Conservation (phyloP, 2,329 filamentous ascomycete genomes). For the Chrysosporium queenslandicum region DNA sequence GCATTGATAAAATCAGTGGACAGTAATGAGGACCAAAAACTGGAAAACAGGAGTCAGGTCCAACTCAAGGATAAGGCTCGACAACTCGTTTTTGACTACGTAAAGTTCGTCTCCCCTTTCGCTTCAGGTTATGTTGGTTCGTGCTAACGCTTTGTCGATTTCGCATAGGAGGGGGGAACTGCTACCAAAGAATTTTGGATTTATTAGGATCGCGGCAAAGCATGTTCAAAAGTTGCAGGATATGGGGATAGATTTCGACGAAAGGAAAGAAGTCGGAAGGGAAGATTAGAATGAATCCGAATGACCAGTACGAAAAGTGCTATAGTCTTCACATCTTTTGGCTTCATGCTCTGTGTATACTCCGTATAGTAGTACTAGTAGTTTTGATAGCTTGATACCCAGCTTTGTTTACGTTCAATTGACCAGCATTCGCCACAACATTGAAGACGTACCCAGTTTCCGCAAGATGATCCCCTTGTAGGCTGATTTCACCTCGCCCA, state of each 20-base stretch:
- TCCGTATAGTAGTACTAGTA: too few species aligned
- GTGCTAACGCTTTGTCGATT: neutral
- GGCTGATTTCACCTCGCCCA: too few species aligned
- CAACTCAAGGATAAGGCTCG: conserved; percentile 48
- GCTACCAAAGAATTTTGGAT: conserved; percentile 38
- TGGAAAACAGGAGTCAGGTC: conserved; percentile 40
- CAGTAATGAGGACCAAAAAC: conserved; percentile 22
- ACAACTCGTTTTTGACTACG: conserved; percentile 35
- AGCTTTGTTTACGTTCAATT: too few species aligned
- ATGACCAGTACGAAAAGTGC: too few species aligned
- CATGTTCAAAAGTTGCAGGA: conserved; percentile 8
- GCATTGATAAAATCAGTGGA: conserved; percentile 36
- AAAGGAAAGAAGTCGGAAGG: too few species aligned
- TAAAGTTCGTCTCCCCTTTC: neutral
- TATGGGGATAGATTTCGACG: conserved; percentile 7
- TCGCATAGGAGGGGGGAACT: conserved; percentile 6
- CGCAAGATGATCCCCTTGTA: too few species aligned
- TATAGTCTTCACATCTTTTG: too few species aligned
- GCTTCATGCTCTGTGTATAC: too few species aligned
- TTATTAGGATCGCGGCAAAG: conserved; percentile 27
- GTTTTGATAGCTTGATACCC: too few species aligned
- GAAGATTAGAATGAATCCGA: too few species aligned
- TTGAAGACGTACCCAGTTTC: too few species aligned
- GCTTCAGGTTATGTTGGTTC: neutral
- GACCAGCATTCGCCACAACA: too few species aligned